phyloP scores from a whole-genome alignment of 1,139 yeast genomes.

The Kodamaea plutei region DNA sequence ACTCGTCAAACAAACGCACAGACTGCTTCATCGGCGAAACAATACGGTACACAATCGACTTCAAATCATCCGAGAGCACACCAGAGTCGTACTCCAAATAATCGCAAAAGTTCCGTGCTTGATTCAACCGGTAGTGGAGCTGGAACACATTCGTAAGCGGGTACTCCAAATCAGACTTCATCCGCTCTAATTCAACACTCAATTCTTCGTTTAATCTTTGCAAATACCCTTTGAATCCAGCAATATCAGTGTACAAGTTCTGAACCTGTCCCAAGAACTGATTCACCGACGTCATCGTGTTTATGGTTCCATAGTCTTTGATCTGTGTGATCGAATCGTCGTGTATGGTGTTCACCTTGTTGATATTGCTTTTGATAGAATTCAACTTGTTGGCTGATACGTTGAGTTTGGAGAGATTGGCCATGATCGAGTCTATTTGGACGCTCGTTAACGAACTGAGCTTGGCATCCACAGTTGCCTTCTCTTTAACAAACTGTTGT shows the following conservation, averaged over 20 bases:
- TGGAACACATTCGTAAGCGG: conserved; percentile 58
- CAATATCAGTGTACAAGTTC: conserved; percentile 59
- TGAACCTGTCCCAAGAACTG: conserved; percentile 72
- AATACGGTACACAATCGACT: conserved; percentile 61
- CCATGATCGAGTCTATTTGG: conserved; percentile 52
- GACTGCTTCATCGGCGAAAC: conserved; percentile 48
- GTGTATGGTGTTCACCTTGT: conserved; percentile 54
- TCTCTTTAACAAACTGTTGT: conserved; percentile 64
- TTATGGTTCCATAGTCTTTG: conserved; percentile 55
- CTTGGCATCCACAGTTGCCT: conserved; percentile 68
- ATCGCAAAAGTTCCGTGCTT: conserved; percentile 75
- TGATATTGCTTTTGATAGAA: conserved; percentile 50
- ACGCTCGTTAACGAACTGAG: conserved; percentile 59
- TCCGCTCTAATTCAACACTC: conserved; percentile 47
- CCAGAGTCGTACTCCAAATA: conserved; percentile 55
- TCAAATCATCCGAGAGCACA: conserved; percentile 62
- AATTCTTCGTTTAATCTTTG: conserved; percentile 50
- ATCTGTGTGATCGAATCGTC: conserved; percentile 50
- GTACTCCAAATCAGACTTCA: conserved; percentile 48
- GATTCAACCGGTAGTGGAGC: conserved; percentile 67
- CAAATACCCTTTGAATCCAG: conserved; percentile 50
- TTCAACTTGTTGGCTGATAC: conserved; percentile 38
- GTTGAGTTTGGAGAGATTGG: conserved; percentile 35
- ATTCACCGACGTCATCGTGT: conserved; percentile 60
- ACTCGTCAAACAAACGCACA: conserved; percentile 59